Conservation (phyloP, 108 stramenopile genomes). For the Nitzschia sp. region DNA sequence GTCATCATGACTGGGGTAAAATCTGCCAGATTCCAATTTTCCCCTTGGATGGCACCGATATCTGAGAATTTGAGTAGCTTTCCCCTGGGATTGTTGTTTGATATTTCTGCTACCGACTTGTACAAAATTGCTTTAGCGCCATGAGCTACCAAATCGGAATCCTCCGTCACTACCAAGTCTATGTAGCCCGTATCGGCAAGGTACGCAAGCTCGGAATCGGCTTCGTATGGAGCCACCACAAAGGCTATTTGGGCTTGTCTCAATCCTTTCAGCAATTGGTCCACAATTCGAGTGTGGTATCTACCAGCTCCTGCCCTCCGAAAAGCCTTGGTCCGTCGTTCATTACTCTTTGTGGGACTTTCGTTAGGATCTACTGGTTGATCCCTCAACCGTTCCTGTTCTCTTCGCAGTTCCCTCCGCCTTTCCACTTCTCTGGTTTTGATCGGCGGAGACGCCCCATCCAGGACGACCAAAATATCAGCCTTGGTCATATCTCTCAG, state of each 20-base stretch:
- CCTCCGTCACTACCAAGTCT: conserved; percentile 95
- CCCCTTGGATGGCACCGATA: conserved; percentile 2
- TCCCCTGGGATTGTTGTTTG: conserved; percentile 29
- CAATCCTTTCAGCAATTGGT: conserved; percentile 39
- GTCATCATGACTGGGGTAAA: conserved; percentile 89
- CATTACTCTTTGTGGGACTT: conserved; percentile 24
- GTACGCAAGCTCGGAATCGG: conserved; percentile 96
- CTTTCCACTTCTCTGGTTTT: conserved; percentile 38
- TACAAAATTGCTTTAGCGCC: conserved; percentile 81
- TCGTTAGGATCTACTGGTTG: conserved; percentile 20
- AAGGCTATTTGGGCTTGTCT: conserved; percentile 33
- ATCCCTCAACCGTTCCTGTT: conserved; percentile 23
- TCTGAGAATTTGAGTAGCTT: conserved; percentile 32
- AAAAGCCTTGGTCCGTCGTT: conserved; percentile 48
- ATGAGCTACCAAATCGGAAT: conserved; percentile 91
- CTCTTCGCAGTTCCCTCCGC: conserved; percentile 13
- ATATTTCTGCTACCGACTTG: conserved; percentile 74
- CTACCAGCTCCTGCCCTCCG: conserved; percentile 67
- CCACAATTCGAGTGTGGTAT: conserved; percentile 33
- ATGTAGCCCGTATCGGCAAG: conserved; percentile 62
- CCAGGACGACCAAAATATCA: conserved; percentile 73
- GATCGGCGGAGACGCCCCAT: conserved; percentile 75
- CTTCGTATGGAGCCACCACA: conserved; percentile 97
- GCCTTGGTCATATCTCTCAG: conserved; percentile 44
- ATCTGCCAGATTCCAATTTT: conserved; percentile 45